Evolutionary conservation across 2,329 filamentous ascomycete species (phyloP), one percentile per base, ranked within the genome.

Genomic region (Xylariaceae sp.): DNA sequence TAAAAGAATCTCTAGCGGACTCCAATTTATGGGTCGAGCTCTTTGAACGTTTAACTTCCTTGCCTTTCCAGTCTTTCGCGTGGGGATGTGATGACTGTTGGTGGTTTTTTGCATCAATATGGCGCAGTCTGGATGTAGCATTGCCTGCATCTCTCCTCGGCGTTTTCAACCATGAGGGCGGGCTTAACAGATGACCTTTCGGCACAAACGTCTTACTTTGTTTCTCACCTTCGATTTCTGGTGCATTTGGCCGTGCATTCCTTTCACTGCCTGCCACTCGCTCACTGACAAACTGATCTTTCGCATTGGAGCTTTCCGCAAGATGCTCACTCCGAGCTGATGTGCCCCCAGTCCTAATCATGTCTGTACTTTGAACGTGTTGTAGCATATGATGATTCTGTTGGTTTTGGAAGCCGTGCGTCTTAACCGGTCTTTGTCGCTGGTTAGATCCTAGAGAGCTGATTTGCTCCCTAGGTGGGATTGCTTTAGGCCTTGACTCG

Each of bases 141-240:
- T 66, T 50, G 18, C 62, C 63, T 52, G 62, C 57, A 61, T 58
- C 50, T 58, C 67, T 64, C 20, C 56, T 58, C 19, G 68, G 71
- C 23, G 54, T 54, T 44, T 56, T 69, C n/a, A 71, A 45, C 68
- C 69, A 72, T 45, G 58, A 46, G 5, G 69, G 67, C 16, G 69
- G 67, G 48, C 65, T 70, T 42, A 62, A 48, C 20, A 69, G 41
- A 43, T 57, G 64, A 26, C 48, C 37, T 52, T 53, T 66, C 7
- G 62, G 68, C 44, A 54, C 50, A 20, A 41, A 12, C 9, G 40
- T 42, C 32, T 47, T 57, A 42, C 20, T 16, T 40, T 43, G 44
- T 7, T 44, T 19, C 50, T 26, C 20, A n/a, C 58, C 42, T 42
- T 20, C 40, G 9, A 18, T n/a, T 19, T 7, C 44, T 23, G 52